Conservation (phyloP, 768 basidiomycete genomes). For the Boletus sp. region DNA sequence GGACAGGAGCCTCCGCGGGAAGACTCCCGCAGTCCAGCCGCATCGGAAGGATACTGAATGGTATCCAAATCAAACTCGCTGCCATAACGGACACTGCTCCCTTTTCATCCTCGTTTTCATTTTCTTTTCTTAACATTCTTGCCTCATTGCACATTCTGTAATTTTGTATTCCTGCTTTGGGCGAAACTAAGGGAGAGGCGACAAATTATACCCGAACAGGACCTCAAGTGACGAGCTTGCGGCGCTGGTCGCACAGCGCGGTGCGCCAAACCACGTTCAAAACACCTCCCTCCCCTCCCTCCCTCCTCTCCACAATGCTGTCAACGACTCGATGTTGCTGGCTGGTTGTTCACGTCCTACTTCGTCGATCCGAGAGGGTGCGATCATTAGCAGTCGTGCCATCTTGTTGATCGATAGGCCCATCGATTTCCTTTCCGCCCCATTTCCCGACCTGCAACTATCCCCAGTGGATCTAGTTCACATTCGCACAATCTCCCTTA, state of each 20-base stretch:
- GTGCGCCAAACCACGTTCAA: constrained; percentile 26
- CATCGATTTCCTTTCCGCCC: constrained; percentile 30
- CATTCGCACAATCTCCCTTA: constrained; percentile 26
- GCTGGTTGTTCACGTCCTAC: constrained; percentile 30
- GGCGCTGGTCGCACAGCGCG: constrained; percentile 36
- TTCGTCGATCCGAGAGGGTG: constrained; percentile 34
- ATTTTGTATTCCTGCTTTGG: constrained; percentile 31
- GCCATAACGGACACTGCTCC: constrained; percentile 27
- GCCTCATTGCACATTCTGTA: constrained; percentile 31
- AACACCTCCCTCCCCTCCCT: constrained; percentile 8
- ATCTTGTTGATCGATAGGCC: constrained; percentile 47
- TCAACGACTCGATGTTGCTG: constrained; percentile 39
- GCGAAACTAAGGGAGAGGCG: constrained; percentile 26
- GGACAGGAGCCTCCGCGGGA: constrained; percentile 62
- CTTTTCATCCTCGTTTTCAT: constrained; percentile 35
- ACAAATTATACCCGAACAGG: constrained; percentile 16
- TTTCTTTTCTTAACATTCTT: constrained; percentile 30
- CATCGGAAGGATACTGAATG: constrained; percentile 31
- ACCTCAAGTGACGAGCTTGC: constrained; percentile 24
- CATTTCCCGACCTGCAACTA: constrained; percentile 15
- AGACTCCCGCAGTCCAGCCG: constrained; percentile 47
- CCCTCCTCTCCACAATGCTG: constrained; percentile 20
- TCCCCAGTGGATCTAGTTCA: constrained; percentile 29
- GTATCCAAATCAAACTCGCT: constrained; percentile 15
- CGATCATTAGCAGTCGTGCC: constrained; percentile 29